Evolutionary conservation across 805 yeast genomes (phyloP).

Genomic region (Candida khao-thaluensis): DNA sequence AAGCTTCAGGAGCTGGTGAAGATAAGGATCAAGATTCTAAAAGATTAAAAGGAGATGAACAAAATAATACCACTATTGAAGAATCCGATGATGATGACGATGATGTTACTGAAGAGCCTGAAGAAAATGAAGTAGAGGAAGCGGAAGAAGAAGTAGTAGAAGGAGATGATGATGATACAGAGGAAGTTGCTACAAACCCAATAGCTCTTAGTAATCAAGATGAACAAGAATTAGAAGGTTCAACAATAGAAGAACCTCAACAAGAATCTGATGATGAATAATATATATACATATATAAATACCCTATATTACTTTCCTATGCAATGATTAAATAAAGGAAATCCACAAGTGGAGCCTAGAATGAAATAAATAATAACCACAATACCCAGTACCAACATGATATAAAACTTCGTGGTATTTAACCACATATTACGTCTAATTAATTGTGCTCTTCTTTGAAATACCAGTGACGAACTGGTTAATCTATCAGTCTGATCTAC

Average conservation of each 20-base stretch:
- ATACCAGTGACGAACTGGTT: constrained; percentile 63
- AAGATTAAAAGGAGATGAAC: constrained; percentile 4
- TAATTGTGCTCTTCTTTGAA: constrained; percentile 64
- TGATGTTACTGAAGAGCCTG: constrained; percentile 12
- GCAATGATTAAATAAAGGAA: constrained; percentile 47
- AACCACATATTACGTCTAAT: constrained; percentile 72
- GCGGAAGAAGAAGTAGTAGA: constrained; percentile 11
- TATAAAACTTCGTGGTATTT: constrained; percentile 49
- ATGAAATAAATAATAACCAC: constrained; percentile 43
- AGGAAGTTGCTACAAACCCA: constrained; percentile 22
- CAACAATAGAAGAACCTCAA: constrained; percentile 18
- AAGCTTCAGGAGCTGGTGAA: constrained; percentile 12
- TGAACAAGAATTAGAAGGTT: constrained; percentile 34
- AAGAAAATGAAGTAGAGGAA: constrained; percentile 15
- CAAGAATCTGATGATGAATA: constrained; percentile 8
- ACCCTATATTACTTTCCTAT: background rate
- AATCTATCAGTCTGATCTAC: constrained; percentile 79
- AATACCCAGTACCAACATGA: constrained; percentile 20
- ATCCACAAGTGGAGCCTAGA: constrained; percentile 53
- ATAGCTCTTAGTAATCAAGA: constrained; percentile 32
- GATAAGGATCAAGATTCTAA: background rate
- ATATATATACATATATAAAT: background rate
- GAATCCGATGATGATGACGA: constrained; percentile 7
- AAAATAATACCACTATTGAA: background rate
- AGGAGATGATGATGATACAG: constrained; percentile 13